Evolutionary conservation across 306 rosid genomes (phyloP), one percentile per base, ranked within the genome.

Genomic region (Parietaria judaica): DNA sequence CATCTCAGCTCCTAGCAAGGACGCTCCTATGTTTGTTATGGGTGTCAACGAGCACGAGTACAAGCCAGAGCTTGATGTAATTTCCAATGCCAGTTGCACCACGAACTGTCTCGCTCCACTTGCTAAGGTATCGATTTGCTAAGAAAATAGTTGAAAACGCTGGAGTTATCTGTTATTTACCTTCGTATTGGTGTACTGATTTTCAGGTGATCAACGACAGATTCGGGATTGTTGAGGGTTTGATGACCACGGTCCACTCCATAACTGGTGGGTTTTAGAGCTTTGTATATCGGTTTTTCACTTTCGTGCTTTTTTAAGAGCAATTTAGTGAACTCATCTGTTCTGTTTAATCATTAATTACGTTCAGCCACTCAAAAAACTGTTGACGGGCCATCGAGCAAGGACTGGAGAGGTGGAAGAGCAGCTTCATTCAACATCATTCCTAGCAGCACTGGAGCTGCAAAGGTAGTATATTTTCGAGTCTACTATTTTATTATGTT

Each of bases 321-420:
- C 11, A 11, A 41, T 16, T 15, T 4, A 12, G 7, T 59, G 6
- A 15, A 43, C 3, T 63, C 38, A 48, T 46, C 46, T 11, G 11
- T 53, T 9, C 15, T 74, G 15, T 13, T 56, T 11, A 36, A 36
- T 56, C 60, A 6, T 14, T 38, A 8, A 56, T 34, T 49, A 4
- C 13, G 1, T 75, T 77, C 82, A 94, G 99, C 99, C 65, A 84
- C 95, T 23, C 99, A 94, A 76, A 94, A 94, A 81, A 94, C 99
- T 54, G 99, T 94, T 71, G 99, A 94, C 81, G 99, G 99, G 6
- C 99, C 99, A 61, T 94, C 99, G 74, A 65, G 35, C 74, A 94
- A 94, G 82, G 99, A 94, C 79, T 94, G 99, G 99, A 94, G 99
- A 67, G 99, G 99, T 74, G 99, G 99, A 79, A 85, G 99, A 70